phyloP scores from a whole-genome alignment of 805 yeast species.

The Candida methanosorbosa region DNA sequence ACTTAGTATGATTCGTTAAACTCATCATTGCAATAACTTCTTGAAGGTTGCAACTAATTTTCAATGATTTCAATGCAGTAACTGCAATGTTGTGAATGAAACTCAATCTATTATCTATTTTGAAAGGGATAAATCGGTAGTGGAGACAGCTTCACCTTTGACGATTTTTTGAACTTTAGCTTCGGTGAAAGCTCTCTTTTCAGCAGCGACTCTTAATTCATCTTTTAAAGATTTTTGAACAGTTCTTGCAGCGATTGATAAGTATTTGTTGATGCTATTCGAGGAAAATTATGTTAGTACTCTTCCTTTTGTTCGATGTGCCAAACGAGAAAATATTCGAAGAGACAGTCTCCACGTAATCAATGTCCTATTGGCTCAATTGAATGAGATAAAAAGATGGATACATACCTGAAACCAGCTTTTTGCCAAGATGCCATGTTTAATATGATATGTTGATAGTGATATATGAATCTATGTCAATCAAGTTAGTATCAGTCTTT shows the following conservation, averaged over 20 bases:
- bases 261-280: slow-evolving; percentile 70
- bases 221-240: slow-evolving; percentile 84
- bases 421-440: slow-evolving; percentile 60
- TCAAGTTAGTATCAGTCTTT: no score
- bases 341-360: no score
- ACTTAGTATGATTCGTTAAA: no score
- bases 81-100: neutral
- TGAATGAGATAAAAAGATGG: no score
- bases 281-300: neutral
- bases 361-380: no score
- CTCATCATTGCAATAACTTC: no score
- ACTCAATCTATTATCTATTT: neutral
- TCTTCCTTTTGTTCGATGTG: no score
- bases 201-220: slow-evolving; percentile 66
- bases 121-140: slow-evolving; percentile 12
- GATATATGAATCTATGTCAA: neutral
- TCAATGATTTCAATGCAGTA: no score
- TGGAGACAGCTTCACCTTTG: slow-evolving; percentile 44
- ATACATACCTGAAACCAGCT: slow-evolving; percentile 58
- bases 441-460: no score
- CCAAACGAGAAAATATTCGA: no score
- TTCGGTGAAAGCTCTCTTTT: slow-evolving; percentile 67
- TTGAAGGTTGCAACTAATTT: no score
- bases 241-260: slow-evolving; percentile 84
- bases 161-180: slow-evolving; percentile 63